A percentile compares a stretch with the other conserved stretches of the same genome.
These are phyloP conservation scores for Halenospora varia DNA, from an alignment of 495 filamentous ascomycete species.

Conservation along the genomic window DNA sequence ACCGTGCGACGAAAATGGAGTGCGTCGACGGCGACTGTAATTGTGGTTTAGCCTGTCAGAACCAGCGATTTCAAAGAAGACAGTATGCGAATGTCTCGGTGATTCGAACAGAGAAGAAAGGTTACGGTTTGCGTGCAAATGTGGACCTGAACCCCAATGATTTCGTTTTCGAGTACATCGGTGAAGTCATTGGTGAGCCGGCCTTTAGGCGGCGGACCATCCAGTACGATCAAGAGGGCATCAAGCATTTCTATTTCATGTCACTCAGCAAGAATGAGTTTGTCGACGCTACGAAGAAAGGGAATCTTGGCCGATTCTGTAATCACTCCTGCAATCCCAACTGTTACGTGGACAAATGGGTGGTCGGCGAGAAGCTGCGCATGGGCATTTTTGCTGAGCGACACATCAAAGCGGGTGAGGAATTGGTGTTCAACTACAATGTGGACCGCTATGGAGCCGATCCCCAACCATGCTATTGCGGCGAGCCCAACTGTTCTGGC, in stretches of 20 bases:
- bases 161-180: conserved; percentile 97
- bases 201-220: conserved; percentile 84
- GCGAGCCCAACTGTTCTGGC: conserved; percentile 89
- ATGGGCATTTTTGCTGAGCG: conserved; percentile 98
- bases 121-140: conserved; percentile 85
- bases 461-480: conserved; percentile 95
- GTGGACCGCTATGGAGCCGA: conserved; percentile 97
- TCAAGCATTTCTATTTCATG: conserved; percentile 99
- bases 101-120: conserved; percentile 97
- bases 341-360: conserved; percentile 99
- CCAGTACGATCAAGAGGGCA: conserved; percentile 90
- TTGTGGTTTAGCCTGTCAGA: conserved; percentile 85
- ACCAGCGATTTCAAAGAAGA: conserved; percentile 89
- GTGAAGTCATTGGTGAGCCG: conserved; percentile 92
- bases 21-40: conserved; percentile 79
- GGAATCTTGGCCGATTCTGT: conserved; percentile 94
- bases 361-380: conserved; percentile 94
- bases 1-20: conserved; percentile 96
- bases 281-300: conserved; percentile 95
- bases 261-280: conserved; percentile 95
- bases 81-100: conserved; percentile 90
- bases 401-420: conserved; percentile 81
- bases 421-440: conserved; percentile 99
- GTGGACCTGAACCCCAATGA: conserved; percentile 70
- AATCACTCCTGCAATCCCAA: conserved; percentile 99